Base-by-base conservation (phyloP, 2,329 filamentous ascomycete genomes). In the Aspergillus melleus region DNA sequence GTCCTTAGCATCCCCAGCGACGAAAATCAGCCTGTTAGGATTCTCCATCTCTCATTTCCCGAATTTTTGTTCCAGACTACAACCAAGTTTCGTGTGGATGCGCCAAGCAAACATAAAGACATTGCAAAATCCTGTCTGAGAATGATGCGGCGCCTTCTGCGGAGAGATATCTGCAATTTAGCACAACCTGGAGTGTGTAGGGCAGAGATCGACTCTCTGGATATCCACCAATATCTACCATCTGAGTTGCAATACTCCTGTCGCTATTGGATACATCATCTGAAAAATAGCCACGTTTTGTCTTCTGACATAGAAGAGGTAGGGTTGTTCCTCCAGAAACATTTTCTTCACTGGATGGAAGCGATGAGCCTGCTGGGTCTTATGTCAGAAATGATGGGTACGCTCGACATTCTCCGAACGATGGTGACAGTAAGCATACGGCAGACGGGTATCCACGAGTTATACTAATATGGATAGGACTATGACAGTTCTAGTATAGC, bases 1-100 rank as follows among this genome's bases (percentile, higher is more conserved):
- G 63, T 68, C 26, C 22, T 70, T 2, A 60, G 52, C 10, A 22
- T 70, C 3, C 64, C 67, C 5, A 29, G 11, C 6, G 24, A 66
- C 30, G 50, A 11, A 32, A 30, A 66, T 57, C 22, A 24, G 6
- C 63, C 66, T 42, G 49, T 69, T 10, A 49, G 64, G 11, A 61
- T 69, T n/a, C 59, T 71, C 10, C 70, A 72, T 58, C 61, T 67
- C 57, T 74, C 69, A 54, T 74, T 74, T 53, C 66, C 67, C 20
- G 70, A 76, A 50, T 74, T 72, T 54, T 60, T 74, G 2, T 3
- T 42, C 36, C 36, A 8, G 6, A 4, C 36, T 42, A 42, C 3
- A n/a, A 8, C 36, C 3, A 3, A 42, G 6, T 58, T 74, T 59
- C 51, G 76, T 52, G 66, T 74, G 61, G 64, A 55, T 39, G 11